Evolutionary conservation across 169 alveolate species (phyloP), one percentile per base, ranked within the genome.

Genomic region (Amoebophrya sp.): DNA sequence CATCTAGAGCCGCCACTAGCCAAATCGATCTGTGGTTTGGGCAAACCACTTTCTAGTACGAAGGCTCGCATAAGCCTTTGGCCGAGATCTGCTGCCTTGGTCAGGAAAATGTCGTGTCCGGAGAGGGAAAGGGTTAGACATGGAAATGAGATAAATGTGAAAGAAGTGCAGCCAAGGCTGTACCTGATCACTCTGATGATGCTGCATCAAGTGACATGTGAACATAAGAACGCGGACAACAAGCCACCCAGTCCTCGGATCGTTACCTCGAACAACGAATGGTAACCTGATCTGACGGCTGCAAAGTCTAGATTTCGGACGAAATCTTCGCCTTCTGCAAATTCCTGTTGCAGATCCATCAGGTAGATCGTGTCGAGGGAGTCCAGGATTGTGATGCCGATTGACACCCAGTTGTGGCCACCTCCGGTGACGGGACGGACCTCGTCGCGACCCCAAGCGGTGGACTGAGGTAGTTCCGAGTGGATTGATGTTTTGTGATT

Each of bases 231-330:
- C 23, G 95, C 95, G 14, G 94, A 89, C 36, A 93, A 47, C 3
- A 93, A 94, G 10, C 95, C 95, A 41, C 95, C 95, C 36, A 93
- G 90, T 0, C 90, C 90, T 14, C 95, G 93, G 89, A 93, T 93
- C 26, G 93, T 93, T 18, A 93, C 83, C 39, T 93, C 95, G 90
- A 93, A 93, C 34, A 93, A 14, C 23, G 95, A 93, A 26, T 90
- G 92, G 83, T 65, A 65, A 36, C 83, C 83, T 1, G 83, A 65
- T 26, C 83, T 65, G 83, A 26, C n/a, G 10, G 83, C 83, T 18
- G 38, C 83, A 26, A 65, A 65, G 83, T 65, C 83, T 6, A 90
- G 78, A 26, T 54, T 54, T 26, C 78, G 38, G 78, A 90, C 55
- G 83, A 53, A 90, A 2, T 90, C 83, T 29, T 53, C 55, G 29